Evolutionary conservation across 495 filamentous ascomycete species (phyloP), one percentile per base, ranked within the genome.

Genomic region (Podospora tetraspora): DNA sequence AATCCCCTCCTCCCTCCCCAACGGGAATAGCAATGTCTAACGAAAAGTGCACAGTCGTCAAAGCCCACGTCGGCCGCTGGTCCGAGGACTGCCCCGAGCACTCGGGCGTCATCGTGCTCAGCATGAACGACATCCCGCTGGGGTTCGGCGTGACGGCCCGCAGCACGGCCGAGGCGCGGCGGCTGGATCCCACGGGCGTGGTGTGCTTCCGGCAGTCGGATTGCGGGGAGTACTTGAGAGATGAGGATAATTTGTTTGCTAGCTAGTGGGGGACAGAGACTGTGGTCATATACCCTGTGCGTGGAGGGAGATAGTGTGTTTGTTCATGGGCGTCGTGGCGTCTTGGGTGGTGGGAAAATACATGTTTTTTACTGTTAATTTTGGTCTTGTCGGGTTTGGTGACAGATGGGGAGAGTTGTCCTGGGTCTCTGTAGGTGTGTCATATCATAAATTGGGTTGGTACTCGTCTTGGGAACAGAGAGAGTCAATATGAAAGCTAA

Each of bases 51-150:
- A 61, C 34, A 73, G 84, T 97, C 25, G 86, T 95, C 58, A 96
- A 96, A 80, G 95, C 96, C 23, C 95, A 99, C 79, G 87, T 97
- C 0, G 92, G 91, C 23, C 82, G 94, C 62, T 95, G 90, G 87
- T 89, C 86, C 24, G 93, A 97, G 71, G 94, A 97, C 80, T 91
- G 88, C 66, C 91, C 91, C 0, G 88, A 90, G 79, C 91, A 93
- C 77, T 87, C 89, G 70, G 90, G 90, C 19, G 86, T 91, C 13
- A 85, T 93, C 64, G 85, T 93, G n/a, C 87, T 87, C 76, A 86
- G 80, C 71, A 92, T 93, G 90, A 83, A 86, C 68, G 91, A 92
- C 79, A 89, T 86, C 7, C 90, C 90, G 19, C 81, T 93, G 78
- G 92, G 92, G 6, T 97, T 97, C 76, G 92, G 78, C 21, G 75